Evolutionary conservation across 768 basidiomycete species (phyloP).

Genomic region (Pisolithus orientalis): DNA sequence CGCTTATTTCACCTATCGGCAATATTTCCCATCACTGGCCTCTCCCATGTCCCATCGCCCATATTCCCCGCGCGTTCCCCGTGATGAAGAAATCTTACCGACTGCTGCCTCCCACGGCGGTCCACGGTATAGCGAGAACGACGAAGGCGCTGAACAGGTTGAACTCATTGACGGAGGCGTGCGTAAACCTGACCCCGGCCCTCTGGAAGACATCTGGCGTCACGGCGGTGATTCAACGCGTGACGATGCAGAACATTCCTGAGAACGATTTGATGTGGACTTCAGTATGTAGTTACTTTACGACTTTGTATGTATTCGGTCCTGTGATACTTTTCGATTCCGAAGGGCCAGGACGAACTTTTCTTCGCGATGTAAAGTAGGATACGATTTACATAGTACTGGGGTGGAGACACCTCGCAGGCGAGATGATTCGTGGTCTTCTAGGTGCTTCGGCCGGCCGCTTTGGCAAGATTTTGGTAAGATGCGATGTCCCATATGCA

Average conservation of each 20-base stretch:
- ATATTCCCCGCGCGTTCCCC: constrained; percentile 58
- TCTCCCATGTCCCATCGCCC: constrained; percentile 63
- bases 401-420: too few relatives aligned
- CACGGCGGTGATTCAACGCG: constrained; percentile 21
- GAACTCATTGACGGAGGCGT: constrained; percentile 19
- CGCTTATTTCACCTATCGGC: constrained; percentile 73
- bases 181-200: constrained; percentile 5
- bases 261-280: neutral
- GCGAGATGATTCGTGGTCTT: too few relatives aligned
- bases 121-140: constrained; percentile 9
- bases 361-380: too few relatives aligned
- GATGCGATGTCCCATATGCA: too few relatives aligned
- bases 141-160: constrained; percentile 16
- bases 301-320: too few relatives aligned
- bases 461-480: too few relatives aligned
- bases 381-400: too few relatives aligned
- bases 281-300: too few relatives aligned
- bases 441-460: too few relatives aligned
- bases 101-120: constrained; percentile 16
- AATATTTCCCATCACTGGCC: constrained; percentile 74
- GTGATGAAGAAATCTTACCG: constrained; percentile 39
- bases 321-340: too few relatives aligned
- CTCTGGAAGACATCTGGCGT: constrained; percentile 22
- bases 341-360: too few relatives aligned
- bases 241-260: constrained; percentile 12